These are phyloP conservation scores for Apiotrichum domesticum DNA, from an alignment of 1,284 basidiomycete species.

Conservation along the genomic window DNA sequence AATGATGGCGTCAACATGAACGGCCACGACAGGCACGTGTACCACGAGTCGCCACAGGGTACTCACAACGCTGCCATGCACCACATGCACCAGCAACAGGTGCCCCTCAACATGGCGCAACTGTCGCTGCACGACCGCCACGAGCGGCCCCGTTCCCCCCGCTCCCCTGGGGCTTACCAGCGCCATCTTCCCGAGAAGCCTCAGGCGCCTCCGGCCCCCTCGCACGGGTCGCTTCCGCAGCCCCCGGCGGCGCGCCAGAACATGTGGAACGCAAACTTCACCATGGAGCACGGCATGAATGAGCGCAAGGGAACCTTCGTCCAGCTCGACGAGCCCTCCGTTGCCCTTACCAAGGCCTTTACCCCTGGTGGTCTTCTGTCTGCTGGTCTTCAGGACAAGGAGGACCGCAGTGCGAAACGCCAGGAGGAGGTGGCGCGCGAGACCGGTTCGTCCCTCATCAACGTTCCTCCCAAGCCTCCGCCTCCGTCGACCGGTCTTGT, in stretches of 20 bases:
- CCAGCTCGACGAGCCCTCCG: slow-evolving; percentile 65
- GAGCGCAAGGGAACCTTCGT: slow-evolving; percentile 57
- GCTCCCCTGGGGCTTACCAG: slow-evolving; percentile 14
- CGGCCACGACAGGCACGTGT: slow-evolving; percentile 9
- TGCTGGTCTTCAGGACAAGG: slow-evolving; percentile 89
- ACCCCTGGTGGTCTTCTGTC: slow-evolving; percentile 89
- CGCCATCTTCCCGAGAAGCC: slow-evolving; percentile 18
- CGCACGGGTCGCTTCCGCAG: slow-evolving; percentile 49
- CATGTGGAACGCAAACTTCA: slow-evolving; percentile 79
- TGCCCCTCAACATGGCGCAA: neutral
- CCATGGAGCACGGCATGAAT: slow-evolving; percentile 54
- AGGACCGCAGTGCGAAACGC: slow-evolving; percentile 87
- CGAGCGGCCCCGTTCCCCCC: slow-evolving; percentile 8
- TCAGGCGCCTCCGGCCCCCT: slow-evolving; percentile 1
- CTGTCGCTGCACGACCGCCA: slow-evolving; percentile 7
- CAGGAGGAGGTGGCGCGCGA: slow-evolving; percentile 90
- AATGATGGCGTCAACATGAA: neutral
- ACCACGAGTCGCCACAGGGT: neutral
- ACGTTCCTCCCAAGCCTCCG: slow-evolving; percentile 87
- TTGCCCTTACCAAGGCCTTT: slow-evolving; percentile 83
- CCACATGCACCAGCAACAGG: no score
- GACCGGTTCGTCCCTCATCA: slow-evolving; percentile 80
- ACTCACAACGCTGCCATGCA: neutral
- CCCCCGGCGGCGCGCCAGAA: slow-evolving; percentile 40
- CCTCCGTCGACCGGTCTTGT: slow-evolving; percentile 92